These are phyloP conservation scores for Coniochaeta sp. DNA, from an alignment of 2,329 filamentous ascomycete genomes.

Conservation along the genomic window DNA sequence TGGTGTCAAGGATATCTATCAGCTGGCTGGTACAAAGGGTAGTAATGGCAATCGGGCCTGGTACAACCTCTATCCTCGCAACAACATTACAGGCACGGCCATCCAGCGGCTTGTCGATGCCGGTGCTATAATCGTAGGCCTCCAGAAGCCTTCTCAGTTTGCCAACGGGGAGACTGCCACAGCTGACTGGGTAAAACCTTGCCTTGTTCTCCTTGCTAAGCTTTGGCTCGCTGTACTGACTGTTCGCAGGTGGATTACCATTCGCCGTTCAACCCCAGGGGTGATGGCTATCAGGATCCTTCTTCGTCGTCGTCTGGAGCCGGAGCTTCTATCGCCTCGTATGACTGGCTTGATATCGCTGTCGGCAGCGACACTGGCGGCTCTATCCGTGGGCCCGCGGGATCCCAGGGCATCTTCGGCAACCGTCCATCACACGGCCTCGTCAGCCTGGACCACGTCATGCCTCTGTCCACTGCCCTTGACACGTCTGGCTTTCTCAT, in stretches of 20 bases:
- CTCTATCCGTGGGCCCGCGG: constrained; percentile 34
- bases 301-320: constrained; percentile 36
- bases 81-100: constrained; percentile 38
- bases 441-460: constrained; percentile 30
- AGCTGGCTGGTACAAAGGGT: constrained; percentile 38
- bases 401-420: constrained; percentile 33
- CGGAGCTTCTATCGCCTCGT: constrained; percentile 29
- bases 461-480: constrained; percentile 31
- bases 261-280: constrained; percentile 35
- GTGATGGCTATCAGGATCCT: constrained; percentile 38
- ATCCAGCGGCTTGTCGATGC: constrained; percentile 52
- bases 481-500: constrained; percentile 37
- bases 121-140: constrained; percentile 45
- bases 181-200: constrained; percentile 34
- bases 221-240: background rate
- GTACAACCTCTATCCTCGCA: constrained; percentile 44
- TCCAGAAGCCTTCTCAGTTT: constrained; percentile 39
- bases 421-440: constrained; percentile 34
- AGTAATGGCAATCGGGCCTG: constrained; percentile 52
- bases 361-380: constrained; percentile 38
- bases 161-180: constrained; percentile 36
- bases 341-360: constrained; percentile 36
- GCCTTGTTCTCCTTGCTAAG: background rate
- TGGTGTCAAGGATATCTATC: constrained; percentile 56
- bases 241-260: constrained; percentile 24